Evolutionary conservation across 2,329 filamentous ascomycete genomes (phyloP).

Genomic region (Trichoderma sp.): DNA sequence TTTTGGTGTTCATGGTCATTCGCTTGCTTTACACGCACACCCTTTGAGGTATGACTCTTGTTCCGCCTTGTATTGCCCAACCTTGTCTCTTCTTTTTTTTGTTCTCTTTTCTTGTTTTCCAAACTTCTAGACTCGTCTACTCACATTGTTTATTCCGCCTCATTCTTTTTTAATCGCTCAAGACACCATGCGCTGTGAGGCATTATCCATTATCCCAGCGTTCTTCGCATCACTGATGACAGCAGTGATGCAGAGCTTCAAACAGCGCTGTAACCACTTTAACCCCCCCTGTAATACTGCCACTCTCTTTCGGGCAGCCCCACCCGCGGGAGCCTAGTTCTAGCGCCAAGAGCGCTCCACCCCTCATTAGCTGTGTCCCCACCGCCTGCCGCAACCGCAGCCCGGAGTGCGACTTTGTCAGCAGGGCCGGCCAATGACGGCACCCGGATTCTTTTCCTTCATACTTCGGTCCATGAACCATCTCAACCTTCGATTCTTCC

Average conservation of each 20-base stretch:
- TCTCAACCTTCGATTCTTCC: conserved; percentile 4
- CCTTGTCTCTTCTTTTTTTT: background rate
- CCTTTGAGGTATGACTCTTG: background rate
- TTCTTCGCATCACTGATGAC: background rate
- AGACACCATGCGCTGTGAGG: background rate
- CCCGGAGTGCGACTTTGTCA: too few species aligned
- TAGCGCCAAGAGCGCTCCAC: background rate
- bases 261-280: background rate
- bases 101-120: background rate
- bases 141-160: background rate
- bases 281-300: background rate
- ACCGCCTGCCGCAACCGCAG: background rate
- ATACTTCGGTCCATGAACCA: background rate
- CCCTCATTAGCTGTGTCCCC: conserved; percentile 1
- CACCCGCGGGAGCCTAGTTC: conserved; percentile 16
- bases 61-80: background rate
- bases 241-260: background rate
- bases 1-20: background rate
- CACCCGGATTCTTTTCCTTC: background rate
- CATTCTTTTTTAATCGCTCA: background rate
- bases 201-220: background rate
- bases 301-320: background rate
- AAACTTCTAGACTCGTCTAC: background rate
- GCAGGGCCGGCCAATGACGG: conserved; percentile 1
- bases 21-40: background rate